Evolutionary conservation across 2,329 filamentous ascomycete genomes (phyloP), one percentile per base, ranked within the genome.

Genomic region (Diaporthe vexans): DNA sequence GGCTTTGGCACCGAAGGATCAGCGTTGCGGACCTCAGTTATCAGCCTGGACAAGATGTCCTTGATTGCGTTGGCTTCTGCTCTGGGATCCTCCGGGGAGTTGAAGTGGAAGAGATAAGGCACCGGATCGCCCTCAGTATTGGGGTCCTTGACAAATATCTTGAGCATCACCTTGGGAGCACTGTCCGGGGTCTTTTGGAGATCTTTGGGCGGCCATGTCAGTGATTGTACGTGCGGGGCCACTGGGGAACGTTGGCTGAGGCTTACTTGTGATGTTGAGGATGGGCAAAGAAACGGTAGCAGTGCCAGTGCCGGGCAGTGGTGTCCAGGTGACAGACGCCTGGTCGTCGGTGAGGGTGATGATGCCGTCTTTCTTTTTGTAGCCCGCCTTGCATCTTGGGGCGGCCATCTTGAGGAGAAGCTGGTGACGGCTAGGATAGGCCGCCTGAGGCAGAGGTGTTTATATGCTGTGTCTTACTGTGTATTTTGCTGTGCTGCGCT

Each of bases 351-450:
- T 91, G 78, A 98, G 88, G 35, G 91, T 90, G 80, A 99, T 86
- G 75, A 91, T 90, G 82, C 97, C 97, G 87, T 98, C 94, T 84
- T 97, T 97, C 88, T 98, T 99, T 86, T 98, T 98, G 89, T 97
- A 98, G 74, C 92, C 88, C 70, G 93, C 92, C 76, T 89, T 90
- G 75, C 92, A 94, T 78, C 87, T 89, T 70, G 90, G 91, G 76
- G 88, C 83, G 37, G 89, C 85, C 91, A 93, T 92, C 15, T 54
- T 72, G 54, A 35, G 35, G 13, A 17, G 21, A 11, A 57, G n/a
- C 33, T 21, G n/a, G n/a, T n/a, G 19, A 40, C 19, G 46, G 35
- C 19, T 21, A 73, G 43, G 19, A n/a, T n/a, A 37, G 33, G 26
- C 19, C 3, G 40, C 40, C 40, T 43, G 15, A n/a, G 43, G n/a